Evolutionary conservation across 2,329 filamentous ascomycete species (phyloP).

Genomic region (Claviceps sp.): DNA sequence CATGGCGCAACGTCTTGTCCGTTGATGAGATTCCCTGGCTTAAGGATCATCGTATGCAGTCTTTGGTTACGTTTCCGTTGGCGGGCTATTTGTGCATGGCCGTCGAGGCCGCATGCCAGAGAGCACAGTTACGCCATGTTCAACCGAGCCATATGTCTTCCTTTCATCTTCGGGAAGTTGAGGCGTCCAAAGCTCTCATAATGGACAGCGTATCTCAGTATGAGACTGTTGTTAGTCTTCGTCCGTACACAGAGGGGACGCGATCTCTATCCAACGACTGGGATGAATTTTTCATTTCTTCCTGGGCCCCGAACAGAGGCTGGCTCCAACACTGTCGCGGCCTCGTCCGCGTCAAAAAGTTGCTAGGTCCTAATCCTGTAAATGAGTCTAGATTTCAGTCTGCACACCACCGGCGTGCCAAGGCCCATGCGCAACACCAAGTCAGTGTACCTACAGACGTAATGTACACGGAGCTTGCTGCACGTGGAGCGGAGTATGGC

Average conservation of each 20-base stretch:
- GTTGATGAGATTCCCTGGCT: slow-evolving; percentile 42
- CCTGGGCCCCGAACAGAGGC: slow-evolving; percentile 34
- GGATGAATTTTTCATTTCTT: slow-evolving; percentile 44
- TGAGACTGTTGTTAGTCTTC: slow-evolving; percentile 14
- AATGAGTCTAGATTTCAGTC: neutral
- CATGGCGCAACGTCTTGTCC: slow-evolving; percentile 34
- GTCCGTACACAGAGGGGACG: slow-evolving; percentile 15
- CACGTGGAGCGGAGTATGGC: slow-evolving; percentile 14
- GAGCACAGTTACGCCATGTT: slow-evolving; percentile 13
- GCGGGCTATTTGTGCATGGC: slow-evolving; percentile 40
- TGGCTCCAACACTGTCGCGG: slow-evolving; percentile 48
- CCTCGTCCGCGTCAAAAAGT: slow-evolving; percentile 25
- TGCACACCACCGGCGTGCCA: neutral
- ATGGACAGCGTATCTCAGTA: slow-evolving; percentile 14
- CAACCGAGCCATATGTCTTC: slow-evolving; percentile 10
- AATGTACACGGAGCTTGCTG: slow-evolving; percentile 16
- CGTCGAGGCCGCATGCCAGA: slow-evolving; percentile 30
- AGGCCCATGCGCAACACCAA: neutral
- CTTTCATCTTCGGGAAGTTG: slow-evolving; percentile 14
- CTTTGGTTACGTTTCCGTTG: slow-evolving; percentile 40
- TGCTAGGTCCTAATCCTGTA: slow-evolving; percentile 11
- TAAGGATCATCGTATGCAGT: slow-evolving; percentile 44
- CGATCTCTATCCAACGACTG: slow-evolving; percentile 27
- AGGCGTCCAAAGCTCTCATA: slow-evolving; percentile 15
- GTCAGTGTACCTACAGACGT: slow-evolving; percentile 6